phyloP scores from a whole-genome alignment of 108 stramenopile species.

The Nitzschia putrida region DNA sequence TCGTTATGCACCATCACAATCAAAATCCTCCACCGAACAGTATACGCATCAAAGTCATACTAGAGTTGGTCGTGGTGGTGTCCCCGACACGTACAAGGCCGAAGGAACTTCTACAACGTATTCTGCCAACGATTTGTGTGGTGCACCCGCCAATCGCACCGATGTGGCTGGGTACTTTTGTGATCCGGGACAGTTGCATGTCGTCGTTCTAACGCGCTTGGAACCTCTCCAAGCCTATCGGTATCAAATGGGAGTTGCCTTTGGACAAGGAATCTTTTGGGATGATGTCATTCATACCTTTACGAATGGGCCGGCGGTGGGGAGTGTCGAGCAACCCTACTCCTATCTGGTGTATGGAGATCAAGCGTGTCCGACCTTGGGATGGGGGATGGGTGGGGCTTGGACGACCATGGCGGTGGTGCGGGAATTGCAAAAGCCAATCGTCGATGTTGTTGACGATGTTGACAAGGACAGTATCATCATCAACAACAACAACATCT shows the following conservation, averaged over 20 bases:
- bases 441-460: too few relatives aligned
- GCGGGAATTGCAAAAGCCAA: slow-evolving; percentile 24
- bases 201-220: slow-evolving; percentile 47
- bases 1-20: too few relatives aligned
- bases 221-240: slow-evolving; percentile 48
- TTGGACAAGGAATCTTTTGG: too few relatives aligned
- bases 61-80: too few relatives aligned
- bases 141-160: slow-evolving; percentile 56
- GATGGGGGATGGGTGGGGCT: slow-evolving; percentile 16
- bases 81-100: too few relatives aligned
- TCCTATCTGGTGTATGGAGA: slow-evolving; percentile 70
- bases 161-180: slow-evolving; percentile 46
- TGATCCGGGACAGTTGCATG: slow-evolving; percentile 60
- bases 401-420: slow-evolving; percentile 35
- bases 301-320: too few relatives aligned
- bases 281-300: too few relatives aligned
- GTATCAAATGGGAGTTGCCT: slow-evolving; percentile 60
- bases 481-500: background rate
- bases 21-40: too few relatives aligned
- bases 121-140: slow-evolving; percentile 62
- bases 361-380: slow-evolving; percentile 49
- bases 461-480: background rate
- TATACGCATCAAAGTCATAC: too few relatives aligned
- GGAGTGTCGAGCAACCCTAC: slow-evolving; percentile 17
- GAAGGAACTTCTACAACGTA: slow-evolving; percentile 56